Base-by-base conservation (phyloP, 495 filamentous ascomycete genomes). In the Podospora tetraspora region DNA sequence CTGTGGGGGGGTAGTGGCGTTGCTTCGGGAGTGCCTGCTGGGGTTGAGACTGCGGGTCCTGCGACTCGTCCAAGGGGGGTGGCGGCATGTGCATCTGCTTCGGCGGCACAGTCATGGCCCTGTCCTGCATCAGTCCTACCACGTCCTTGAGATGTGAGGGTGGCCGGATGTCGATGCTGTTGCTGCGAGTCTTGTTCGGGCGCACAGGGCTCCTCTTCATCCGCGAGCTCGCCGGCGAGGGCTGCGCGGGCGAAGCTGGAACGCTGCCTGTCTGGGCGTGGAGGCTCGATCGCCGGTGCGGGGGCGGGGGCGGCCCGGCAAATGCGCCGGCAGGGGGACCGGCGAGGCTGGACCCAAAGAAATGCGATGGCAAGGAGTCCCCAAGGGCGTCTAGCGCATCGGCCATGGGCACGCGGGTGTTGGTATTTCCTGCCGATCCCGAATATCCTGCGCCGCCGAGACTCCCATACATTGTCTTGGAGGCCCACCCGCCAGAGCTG, bases 1-100 rank as follows among this genome's bases (percentile, higher is more conserved):
- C 76, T 16, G 78, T 79, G 0, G 81, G 82, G 6, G 82, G 82
- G 62, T 83, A 84, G n/a, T 81, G 82, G 6, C 73, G 78, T 56
- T 78, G 78, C 68, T 77, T 84, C 64, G 59, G 72, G 3, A 67
- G 67, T 5, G 63, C 24, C 30, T 69, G 69, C n/a, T 69, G 69
- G 6, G 58, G 9, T 3, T 74, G 70, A 43, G 61, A 61, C 16
- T 59, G 70, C 3, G 9, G 11, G 13, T 59, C 57, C n/a, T 66
- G 57, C 13, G 65, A 43, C 22, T 32, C 59, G 5, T 60, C n/a
- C 22, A 27, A 6, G 13, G 68, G 73, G 7, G 68, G 73, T 6
- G 74, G 74, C 1, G 72, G 72, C 3, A 56, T 57, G 63, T 71
- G 69, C 10, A 73, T 27, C 21, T 74, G 70, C 19, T 75, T 73